Evolutionary conservation across 1,139 yeast genomes (phyloP).

Genomic region (Schwanniomyces etchellsii): DNA sequence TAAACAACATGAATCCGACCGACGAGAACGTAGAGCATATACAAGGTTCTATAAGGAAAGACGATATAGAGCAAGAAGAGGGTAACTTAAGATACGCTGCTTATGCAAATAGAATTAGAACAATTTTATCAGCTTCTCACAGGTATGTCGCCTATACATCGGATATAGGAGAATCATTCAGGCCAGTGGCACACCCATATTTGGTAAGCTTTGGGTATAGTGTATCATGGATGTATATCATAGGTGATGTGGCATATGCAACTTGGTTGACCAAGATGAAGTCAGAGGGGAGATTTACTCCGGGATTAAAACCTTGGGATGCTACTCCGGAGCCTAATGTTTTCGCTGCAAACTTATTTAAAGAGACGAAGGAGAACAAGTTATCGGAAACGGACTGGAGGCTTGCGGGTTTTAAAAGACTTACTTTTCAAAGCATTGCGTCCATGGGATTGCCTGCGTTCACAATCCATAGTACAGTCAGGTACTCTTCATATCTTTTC

Average conservation of each 20-base stretch:
- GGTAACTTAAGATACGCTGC: constrained; percentile 71
- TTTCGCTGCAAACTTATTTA: constrained; percentile 31
- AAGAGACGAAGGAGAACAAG: constrained; percentile 16
- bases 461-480: constrained; percentile 75
- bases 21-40: constrained; percentile 4
- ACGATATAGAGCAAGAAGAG: constrained; percentile 24
- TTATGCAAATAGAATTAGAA: constrained; percentile 68
- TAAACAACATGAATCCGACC: constrained; percentile 1
- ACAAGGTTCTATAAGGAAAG: constrained; percentile 6
- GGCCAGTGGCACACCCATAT: constrained; percentile 74
- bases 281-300: constrained; percentile 58
- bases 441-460: constrained; percentile 86
- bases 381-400: constrained; percentile 57
- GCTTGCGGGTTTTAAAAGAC: constrained; percentile 60
- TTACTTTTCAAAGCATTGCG: constrained; percentile 73
- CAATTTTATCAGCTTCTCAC: constrained; percentile 70
- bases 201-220: constrained; percentile 65
- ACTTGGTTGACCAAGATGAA: constrained; percentile 71
- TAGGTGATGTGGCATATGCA: constrained; percentile 75
- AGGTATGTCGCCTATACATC: constrained; percentile 84
- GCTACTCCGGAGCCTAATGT: constrained; percentile 40
- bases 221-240: constrained; percentile 68
- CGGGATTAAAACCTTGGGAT: constrained; percentile 70
- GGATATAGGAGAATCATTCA: constrained; percentile 84
- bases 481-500: constrained; percentile 58